phyloP scores from a whole-genome alignment of 192 early-diverging fungal species.

The Chytriomyces sp. region DNA sequence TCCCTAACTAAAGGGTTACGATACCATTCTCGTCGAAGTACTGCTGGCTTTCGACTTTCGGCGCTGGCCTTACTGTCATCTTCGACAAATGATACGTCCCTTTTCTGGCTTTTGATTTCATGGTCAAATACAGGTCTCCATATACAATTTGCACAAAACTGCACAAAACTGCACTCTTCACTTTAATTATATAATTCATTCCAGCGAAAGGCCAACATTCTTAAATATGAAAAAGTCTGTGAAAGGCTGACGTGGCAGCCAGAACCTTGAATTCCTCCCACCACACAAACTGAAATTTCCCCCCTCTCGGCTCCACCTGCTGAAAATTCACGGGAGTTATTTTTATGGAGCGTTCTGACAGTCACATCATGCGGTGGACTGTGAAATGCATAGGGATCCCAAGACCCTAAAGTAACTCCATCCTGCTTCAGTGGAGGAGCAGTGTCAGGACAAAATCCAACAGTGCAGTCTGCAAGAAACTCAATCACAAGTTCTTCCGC shows the following conservation, averaged over 20 bases:
- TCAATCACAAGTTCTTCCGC: conserved; percentile 17
- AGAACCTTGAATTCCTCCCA: conserved; percentile 15
- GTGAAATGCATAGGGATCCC: not conserved
- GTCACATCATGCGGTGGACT: conserved; percentile 7
- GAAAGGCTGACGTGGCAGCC: not conserved
- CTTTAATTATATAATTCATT: conserved; percentile 14
- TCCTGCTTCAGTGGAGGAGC: not conserved
- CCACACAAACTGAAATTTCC: conserved; percentile 18
- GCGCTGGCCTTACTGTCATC: not conserved
- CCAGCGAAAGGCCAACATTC: conserved; percentile 14
- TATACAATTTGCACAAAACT: too few species aligned
- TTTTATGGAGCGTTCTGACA: not conserved
- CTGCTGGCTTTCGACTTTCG: not conserved
- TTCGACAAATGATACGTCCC: not conserved
- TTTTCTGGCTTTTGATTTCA: not conserved
- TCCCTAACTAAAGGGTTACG: too few species aligned
- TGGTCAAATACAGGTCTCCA: too few species aligned
- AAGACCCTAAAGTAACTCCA: not conserved
- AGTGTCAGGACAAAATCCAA: conserved; percentile 8
- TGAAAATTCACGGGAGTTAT: not conserved
- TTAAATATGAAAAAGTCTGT: conserved; percentile 6
- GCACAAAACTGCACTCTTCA: not conserved
- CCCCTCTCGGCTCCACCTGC: conserved; percentile 4
- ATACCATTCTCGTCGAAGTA: too few species aligned
- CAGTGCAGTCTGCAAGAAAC: conserved; percentile 19